phyloP scores from a whole-genome alignment of 805 yeast genomes.

The Saccharomycopsis babjevae region DNA sequence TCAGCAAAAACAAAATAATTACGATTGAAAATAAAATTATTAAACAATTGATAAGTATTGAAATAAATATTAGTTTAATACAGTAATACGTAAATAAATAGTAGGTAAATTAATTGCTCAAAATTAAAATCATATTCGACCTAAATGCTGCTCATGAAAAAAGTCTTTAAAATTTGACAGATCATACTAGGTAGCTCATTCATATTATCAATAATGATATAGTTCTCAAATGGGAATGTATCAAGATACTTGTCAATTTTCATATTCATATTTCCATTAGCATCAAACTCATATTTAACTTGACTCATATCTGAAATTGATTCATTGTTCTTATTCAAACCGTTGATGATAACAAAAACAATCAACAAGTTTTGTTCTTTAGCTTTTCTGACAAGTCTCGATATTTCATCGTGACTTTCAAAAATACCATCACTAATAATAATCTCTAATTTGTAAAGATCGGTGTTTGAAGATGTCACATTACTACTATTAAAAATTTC shows the following conservation, averaged over 20 bases:
- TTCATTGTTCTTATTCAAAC: conserved; percentile 56
- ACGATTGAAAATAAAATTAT: too few species aligned
- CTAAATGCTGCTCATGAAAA: conserved; percentile 37
- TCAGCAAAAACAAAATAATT: too few species aligned
- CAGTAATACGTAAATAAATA: not conserved
- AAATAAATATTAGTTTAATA: too few species aligned
- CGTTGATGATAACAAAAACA: conserved; percentile 90
- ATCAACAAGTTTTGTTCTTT: conserved; percentile 88
- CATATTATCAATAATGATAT: conserved; percentile 85
- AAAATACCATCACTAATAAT: conserved; percentile 95
- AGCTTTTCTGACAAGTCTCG: conserved; percentile 80
- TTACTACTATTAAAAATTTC: conserved; percentile 57
- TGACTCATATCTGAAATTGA: conserved; percentile 93
- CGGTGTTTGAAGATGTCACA: conserved; percentile 37
- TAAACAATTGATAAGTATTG: too few species aligned
- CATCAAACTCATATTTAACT: conserved; percentile 63
- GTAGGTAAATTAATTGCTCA: not conserved
- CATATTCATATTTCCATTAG: conserved; percentile 57
- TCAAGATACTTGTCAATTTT: conserved; percentile 80
- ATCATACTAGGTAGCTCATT: conserved; percentile 87
- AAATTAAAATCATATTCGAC: not conserved
- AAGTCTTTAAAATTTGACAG: conserved; percentile 81
- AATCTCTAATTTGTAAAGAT: conserved; percentile 88
- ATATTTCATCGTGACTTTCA: conserved; percentile 81
- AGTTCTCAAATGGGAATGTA: conserved; percentile 92